phyloP scores from a whole-genome alignment of 1,284 basidiomycete genomes.

The Boletus subluridellus region DNA sequence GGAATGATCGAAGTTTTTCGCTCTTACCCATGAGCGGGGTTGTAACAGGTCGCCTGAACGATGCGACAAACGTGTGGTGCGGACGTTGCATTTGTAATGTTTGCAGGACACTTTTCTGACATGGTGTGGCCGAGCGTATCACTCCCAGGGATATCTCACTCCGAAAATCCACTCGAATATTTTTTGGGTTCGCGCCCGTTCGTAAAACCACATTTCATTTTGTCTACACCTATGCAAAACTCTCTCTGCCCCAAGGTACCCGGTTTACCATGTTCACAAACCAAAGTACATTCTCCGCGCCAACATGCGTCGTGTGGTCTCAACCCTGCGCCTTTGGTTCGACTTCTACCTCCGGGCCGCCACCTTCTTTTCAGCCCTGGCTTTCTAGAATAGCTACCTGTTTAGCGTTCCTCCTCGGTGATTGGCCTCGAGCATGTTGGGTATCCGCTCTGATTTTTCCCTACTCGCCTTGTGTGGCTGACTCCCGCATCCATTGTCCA shows the following conservation, averaged over 20 bases:
- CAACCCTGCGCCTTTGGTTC: neutral
- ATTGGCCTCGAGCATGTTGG: neutral
- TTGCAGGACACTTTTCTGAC: slow-evolving; percentile 10
- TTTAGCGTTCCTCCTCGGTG: neutral
- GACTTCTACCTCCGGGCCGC: neutral
- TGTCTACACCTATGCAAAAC: neutral
- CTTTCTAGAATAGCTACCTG: neutral
- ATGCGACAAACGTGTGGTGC: slow-evolving; percentile 19
- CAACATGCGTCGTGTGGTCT: slow-evolving; percentile 7
- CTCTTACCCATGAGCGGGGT: slow-evolving; percentile 6
- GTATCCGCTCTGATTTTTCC: neutral
- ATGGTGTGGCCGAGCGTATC: neutral
- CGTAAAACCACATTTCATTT: neutral
- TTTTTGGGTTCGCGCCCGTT: slow-evolving; percentile 1
- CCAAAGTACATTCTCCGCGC: neutral
- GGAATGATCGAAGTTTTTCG: slow-evolving; percentile 10
- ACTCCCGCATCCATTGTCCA: slow-evolving; percentile 1
- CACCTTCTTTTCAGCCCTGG: slow-evolving; percentile 4
- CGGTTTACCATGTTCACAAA: slow-evolving; percentile 1
- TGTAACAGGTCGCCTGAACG: slow-evolving; percentile 8
- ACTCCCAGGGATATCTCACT: neutral
- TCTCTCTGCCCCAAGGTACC: neutral
- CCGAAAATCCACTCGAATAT: neutral
- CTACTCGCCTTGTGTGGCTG: neutral
- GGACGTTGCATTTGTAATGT: slow-evolving; percentile 16